These are phyloP conservation scores for Pythium rhizo-oryzae DNA, from an alignment of 352 stramenopile genomes.

Conservation along the genomic window DNA sequence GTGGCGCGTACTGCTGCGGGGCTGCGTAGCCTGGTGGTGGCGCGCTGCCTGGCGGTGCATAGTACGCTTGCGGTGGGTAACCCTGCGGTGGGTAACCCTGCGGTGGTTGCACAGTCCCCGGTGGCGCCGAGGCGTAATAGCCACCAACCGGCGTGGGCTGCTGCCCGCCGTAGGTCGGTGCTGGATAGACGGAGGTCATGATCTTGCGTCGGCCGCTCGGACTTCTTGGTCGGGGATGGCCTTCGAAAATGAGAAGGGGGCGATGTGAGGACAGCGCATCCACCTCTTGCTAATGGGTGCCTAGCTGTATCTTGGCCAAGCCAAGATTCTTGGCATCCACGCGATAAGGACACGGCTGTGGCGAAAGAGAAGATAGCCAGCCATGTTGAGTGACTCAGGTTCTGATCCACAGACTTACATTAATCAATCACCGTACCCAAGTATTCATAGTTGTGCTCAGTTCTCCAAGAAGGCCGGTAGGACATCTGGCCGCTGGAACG, in stretches of 20 bases:
- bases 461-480: constrained; percentile 1
- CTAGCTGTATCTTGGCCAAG: too few species aligned
- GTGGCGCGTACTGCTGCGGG: not conserved
- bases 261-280: too few species aligned
- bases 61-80: not conserved
- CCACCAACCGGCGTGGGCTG: not conserved
- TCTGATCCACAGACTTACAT: too few species aligned
- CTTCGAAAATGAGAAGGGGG: too few species aligned
- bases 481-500: constrained; percentile 1
- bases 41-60: not conserved
- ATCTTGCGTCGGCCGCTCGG: not conserved
- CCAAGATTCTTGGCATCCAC: too few species aligned
- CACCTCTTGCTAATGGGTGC: too few species aligned
- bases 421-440: too few species aligned
- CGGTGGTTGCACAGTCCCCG: not conserved
- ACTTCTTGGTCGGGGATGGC: too few species aligned
- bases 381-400: too few species aligned
- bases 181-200: not conserved
- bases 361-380: too few species aligned
- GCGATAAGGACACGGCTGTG: too few species aligned
- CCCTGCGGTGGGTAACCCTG: constrained; percentile 1
- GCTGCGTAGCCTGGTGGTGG: not conserved
- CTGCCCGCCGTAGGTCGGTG: not conserved
- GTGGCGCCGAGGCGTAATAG: not conserved
- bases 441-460: not conserved